These are phyloP conservation scores for Solanum corneliomulleri DNA, from an alignment of 257 asterid genomes.

Conservation along the genomic window DNA sequence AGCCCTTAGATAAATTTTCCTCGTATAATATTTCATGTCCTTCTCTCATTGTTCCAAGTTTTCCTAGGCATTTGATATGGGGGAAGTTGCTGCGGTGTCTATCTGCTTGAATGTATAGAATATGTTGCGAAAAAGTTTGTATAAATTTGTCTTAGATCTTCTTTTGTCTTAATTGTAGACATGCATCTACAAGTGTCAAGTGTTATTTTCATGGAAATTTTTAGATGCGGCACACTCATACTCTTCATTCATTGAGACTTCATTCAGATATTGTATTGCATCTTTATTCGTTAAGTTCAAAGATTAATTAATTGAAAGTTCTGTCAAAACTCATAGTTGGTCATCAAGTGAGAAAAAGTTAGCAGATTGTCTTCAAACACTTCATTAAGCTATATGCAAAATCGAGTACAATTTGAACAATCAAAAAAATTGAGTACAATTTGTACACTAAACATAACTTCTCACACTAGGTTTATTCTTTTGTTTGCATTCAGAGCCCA, in stretches of 20 bases:
- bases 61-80: background rate
- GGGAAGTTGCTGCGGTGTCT: background rate
- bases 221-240: background rate
- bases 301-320: background rate
- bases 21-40: background rate
- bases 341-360: background rate
- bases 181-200: background rate
- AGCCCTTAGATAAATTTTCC: background rate
- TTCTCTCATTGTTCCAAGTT: background rate
- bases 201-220: background rate
- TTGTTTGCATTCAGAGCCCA: constrained; percentile 5
- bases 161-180: background rate
- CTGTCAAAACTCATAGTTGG: background rate
- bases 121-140: background rate
- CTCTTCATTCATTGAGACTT: background rate
- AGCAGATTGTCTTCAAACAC: background rate
- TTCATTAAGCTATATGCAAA: background rate
- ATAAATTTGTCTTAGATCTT: background rate
- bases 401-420: constrained; percentile 2
- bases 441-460: constrained; percentile 16
- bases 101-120: background rate
- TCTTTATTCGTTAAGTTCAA: background rate
- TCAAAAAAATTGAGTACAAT: background rate
- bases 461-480: constrained; percentile 18
- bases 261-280: background rate